A percentile compares a stretch with the other conserved stretches of the same genome.
Conservation (phyloP, 768 basidiomycete genomes). For the Auricularia sp. region DNA sequence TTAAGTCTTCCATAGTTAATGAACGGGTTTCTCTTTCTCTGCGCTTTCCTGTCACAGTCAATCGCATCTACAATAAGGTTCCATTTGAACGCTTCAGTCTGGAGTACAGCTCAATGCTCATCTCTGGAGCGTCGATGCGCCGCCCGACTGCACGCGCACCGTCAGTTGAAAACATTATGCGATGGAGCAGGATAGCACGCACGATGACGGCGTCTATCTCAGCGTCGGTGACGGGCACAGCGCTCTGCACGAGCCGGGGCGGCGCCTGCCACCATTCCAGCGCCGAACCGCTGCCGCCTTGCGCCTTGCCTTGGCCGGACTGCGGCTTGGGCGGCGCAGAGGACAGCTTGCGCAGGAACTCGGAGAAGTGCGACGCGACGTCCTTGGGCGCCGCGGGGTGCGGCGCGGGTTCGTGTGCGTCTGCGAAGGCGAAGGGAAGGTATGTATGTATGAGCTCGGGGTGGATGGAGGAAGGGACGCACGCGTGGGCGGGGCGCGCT, state of each 20-base stretch:
- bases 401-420: conserved; percentile 33
- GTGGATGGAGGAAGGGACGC: conserved; percentile 11
- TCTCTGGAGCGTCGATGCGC: conserved; percentile 49
- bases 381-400: conserved; percentile 65
- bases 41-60: no score
- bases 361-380: conserved; percentile 39
- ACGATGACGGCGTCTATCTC: conserved; percentile 66
- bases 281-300: conserved; percentile 17
- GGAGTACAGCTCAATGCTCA: neutral
- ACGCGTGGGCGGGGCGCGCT: conserved; percentile 42
- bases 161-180: conserved; percentile 5
- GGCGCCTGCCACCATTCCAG: conserved; percentile 59
- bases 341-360: conserved; percentile 31
- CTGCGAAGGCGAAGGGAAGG: conserved; percentile 13
- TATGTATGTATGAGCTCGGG: neutral
- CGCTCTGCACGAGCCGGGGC: conserved; percentile 35
- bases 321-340: neutral
- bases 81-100: neutral
- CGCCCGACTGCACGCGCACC: conserved; percentile 36
- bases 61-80: neutral
- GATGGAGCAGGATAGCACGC: conserved; percentile 16
- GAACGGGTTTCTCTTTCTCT: neutral
- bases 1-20: conserved; percentile 26
- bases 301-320: neutral
- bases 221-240: conserved; percentile 37